phyloP scores from a whole-genome alignment of 2,329 filamentous ascomycete species.

The Aspergillus fructus region DNA sequence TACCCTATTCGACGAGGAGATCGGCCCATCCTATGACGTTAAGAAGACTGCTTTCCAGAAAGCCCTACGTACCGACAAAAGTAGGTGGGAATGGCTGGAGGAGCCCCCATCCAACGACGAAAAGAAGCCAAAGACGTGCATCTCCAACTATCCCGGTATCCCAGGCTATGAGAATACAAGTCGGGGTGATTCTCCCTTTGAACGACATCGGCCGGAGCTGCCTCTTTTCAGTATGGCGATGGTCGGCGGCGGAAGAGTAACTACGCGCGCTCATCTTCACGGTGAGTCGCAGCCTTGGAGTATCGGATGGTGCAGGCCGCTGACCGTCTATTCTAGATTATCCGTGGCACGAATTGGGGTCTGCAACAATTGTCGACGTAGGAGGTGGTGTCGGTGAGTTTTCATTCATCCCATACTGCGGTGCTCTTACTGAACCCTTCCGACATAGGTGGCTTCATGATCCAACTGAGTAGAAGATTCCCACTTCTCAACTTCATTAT shows the following conservation, averaged over 20 bases:
- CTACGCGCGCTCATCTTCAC: no score
- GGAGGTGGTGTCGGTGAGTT: conserved; percentile 11
- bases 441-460: conserved; percentile 3
- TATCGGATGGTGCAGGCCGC: not conserved
- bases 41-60: conserved; percentile 8
- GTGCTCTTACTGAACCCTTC: no score
- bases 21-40: conserved; percentile 5
- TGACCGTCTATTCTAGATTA: not conserved
- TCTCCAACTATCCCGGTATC: no score
- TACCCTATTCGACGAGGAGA: not conserved
- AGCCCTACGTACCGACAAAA: not conserved
- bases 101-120: not conserved
- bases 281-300: no score
- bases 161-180: no score
- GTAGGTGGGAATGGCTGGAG: conserved; percentile 12
- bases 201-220: no score
- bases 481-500: conserved; percentile 1
- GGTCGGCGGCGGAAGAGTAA: no score
- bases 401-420: no score
- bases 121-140: no score
- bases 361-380: conserved; percentile 7
- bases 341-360: conserved; percentile 4
- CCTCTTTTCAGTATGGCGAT: no score
- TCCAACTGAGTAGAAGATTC: conserved; percentile 5
- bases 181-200: no score